These are phyloP conservation scores for Penicillium robsamsonii DNA, from an alignment of 495 filamentous ascomycete species.

Conservation along the genomic window DNA sequence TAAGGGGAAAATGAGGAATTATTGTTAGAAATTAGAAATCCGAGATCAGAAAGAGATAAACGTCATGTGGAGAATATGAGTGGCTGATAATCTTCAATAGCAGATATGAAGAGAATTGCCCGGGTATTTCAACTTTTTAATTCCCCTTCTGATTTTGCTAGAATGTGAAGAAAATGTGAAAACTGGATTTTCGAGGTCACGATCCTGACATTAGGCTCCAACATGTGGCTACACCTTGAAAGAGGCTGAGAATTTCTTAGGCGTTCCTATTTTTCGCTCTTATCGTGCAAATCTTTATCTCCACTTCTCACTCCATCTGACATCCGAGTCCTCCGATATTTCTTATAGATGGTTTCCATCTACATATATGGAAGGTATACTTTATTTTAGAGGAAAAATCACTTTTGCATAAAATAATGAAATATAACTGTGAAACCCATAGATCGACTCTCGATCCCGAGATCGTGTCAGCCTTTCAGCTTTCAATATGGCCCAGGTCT, in stretches of 20 bases:
- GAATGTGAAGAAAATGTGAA: not conserved
- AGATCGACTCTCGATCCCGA: constrained; percentile 23
- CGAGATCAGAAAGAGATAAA: not conserved
- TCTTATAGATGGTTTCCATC: not conserved
- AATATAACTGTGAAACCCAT: constrained; percentile 7
- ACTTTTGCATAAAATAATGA: not conserved
- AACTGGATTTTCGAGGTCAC: not conserved
- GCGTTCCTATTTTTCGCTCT: not conserved
- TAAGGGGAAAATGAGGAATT: not conserved
- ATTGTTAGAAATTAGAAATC: not conserved
- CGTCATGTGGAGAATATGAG: constrained; percentile 1
- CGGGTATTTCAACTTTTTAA: not conserved
- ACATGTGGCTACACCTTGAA: not conserved
- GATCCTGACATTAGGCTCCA: not conserved
- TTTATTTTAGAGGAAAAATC: too few relatives aligned
- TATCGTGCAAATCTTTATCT: not conserved
- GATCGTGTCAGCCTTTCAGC: constrained; percentile 19
- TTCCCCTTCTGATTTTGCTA: not conserved
- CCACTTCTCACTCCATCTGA: constrained; percentile 1
- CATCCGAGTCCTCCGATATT: not conserved
- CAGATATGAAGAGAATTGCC: not conserved
- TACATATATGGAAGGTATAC: too few relatives aligned
- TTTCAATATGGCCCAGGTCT: constrained; percentile 16
- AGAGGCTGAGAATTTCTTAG: not conserved
- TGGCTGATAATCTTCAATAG: not conserved